These are phyloP conservation scores for Tanacetum coccineum DNA, from an alignment of 129 eudicot genomes.

Conservation along the genomic window DNA sequence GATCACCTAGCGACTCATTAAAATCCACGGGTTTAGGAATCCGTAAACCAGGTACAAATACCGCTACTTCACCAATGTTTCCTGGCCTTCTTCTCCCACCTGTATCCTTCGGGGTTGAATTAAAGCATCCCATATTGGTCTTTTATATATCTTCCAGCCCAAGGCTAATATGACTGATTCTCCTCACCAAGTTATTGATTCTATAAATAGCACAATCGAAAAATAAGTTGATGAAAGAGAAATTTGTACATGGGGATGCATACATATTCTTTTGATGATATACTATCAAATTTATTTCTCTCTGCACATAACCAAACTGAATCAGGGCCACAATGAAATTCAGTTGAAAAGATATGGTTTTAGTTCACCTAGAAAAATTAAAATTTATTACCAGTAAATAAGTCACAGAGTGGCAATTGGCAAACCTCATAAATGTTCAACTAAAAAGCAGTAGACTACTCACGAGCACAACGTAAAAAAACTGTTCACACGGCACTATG, in stretches of 20 bases:
- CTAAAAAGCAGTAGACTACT: slow-evolving; percentile 45
- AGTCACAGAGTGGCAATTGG: slow-evolving; percentile 30
- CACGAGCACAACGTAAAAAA: slow-evolving; percentile 44
- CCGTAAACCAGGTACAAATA: slow-evolving; percentile 87
- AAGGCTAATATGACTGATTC: slow-evolving; percentile 14
- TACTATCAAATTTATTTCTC: neutral
- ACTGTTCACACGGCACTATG: neutral
- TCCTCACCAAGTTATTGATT: slow-evolving; percentile 28
- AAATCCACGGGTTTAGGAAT: slow-evolving; percentile 90
- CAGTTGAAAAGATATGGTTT: slow-evolving; percentile 25
- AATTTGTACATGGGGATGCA: slow-evolving; percentile 13
- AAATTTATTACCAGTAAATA: slow-evolving; percentile 10
- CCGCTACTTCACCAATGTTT: slow-evolving; percentile 85
- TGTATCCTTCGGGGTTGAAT: slow-evolving; percentile 68
- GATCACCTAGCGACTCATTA: slow-evolving; percentile 56
- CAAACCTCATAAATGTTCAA: slow-evolving; percentile 49
- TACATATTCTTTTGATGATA: slow-evolving; percentile 17
- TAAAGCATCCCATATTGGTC: slow-evolving; percentile 72
- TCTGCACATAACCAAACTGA: no score
- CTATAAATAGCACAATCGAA: slow-evolving; percentile 19
- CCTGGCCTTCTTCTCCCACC: slow-evolving; percentile 83
- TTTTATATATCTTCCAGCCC: slow-evolving; percentile 36
- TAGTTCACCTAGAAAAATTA: slow-evolving; percentile 23
- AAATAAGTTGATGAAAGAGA: slow-evolving; percentile 4
- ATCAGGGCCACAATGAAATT: slow-evolving; percentile 10